A percentile compares a stretch with the other conserved stretches of the same genome.
These are phyloP conservation scores for Margaritispora aquatica DNA, from an alignment of 495 filamentous ascomycete species.

Conservation along the genomic window DNA sequence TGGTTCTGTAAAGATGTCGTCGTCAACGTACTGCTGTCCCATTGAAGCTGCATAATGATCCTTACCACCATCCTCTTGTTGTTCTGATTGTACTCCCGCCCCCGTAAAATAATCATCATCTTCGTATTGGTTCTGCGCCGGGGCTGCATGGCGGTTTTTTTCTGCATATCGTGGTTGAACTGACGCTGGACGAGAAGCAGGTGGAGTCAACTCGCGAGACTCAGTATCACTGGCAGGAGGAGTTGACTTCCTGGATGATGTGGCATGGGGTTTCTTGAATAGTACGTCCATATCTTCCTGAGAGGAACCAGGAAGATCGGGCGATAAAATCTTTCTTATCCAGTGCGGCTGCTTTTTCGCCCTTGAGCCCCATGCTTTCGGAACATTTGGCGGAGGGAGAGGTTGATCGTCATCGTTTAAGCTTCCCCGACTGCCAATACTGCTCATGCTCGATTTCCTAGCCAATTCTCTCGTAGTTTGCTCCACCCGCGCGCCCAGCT, in stretches of 20 bases:
- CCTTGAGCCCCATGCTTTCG: conserved; percentile 53
- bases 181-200: conserved; percentile 31
- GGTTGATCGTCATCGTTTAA: conserved; percentile 33
- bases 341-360: conserved; percentile 28
- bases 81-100: background rate
- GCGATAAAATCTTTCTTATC: conserved; percentile 13
- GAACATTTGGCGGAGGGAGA: conserved; percentile 42
- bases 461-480: conserved; percentile 29
- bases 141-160: conserved; percentile 43
- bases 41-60: background rate
- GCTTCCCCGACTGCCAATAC: conserved; percentile 27
- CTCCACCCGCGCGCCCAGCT: conserved; percentile 21
- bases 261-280: conserved; percentile 15
- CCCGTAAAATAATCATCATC: background rate
- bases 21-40: too few relatives aligned
- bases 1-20: too few relatives aligned
- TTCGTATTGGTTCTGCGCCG: background rate
- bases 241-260: conserved; percentile 35
- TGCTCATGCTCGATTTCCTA: conserved; percentile 23
- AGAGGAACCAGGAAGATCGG: conserved; percentile 14
- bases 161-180: conserved; percentile 33
- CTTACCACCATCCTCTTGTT: background rate
- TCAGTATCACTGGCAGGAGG: conserved; percentile 39
- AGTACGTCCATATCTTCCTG: conserved; percentile 17
- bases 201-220: conserved; percentile 27